Conservation (phyloP, 75 land plant species). For the Cryptomeria japonica region DNA sequence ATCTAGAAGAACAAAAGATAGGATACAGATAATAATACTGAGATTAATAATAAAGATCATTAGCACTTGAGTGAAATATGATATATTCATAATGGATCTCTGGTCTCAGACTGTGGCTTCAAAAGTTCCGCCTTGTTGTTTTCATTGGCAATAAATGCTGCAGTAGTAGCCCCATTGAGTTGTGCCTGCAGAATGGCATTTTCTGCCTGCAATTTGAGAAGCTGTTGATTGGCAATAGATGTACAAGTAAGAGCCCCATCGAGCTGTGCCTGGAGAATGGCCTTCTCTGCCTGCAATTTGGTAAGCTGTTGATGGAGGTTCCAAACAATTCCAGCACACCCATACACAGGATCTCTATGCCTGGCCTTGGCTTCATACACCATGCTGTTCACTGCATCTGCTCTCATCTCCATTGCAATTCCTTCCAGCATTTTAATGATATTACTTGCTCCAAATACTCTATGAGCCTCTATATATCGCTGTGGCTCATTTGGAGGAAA, state of each 20-base stretch:
- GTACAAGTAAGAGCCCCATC: too few species aligned
- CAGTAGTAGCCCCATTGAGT: too few species aligned
- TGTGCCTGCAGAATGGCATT: too few species aligned
- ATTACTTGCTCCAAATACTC: slow-evolving; percentile 60
- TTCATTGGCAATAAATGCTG: not conserved
- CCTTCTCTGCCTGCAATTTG: slow-evolving; percentile 58
- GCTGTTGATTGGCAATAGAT: too few species aligned
- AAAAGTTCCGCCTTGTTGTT: not conserved
- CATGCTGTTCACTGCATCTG: slow-evolving; percentile 59
- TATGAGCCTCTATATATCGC: slow-evolving; percentile 49
- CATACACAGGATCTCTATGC: slow-evolving; percentile 56
- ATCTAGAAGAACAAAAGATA: too few species aligned
- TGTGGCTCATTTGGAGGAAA: slow-evolving; percentile 32
- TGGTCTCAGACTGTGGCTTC: too few species aligned
- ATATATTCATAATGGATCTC: too few species aligned
- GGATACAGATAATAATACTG: too few species aligned
- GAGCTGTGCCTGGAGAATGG: slow-evolving; percentile 50
- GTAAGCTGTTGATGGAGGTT: slow-evolving; percentile 45
- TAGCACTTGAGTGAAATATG: too few species aligned
- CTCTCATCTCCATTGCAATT: slow-evolving; percentile 40
- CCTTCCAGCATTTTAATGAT: slow-evolving; percentile 59
- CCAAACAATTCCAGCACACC: slow-evolving; percentile 59
- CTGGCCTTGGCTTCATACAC: slow-evolving; percentile 63
- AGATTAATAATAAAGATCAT: too few species aligned
- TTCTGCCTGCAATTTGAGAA: too few species aligned